A percentile compares a stretch with the other conserved stretches of the same genome.
Evolutionary conservation across 2,329 filamentous ascomycete species (phyloP).

Genomic region (Fusarium nematophilum): DNA sequence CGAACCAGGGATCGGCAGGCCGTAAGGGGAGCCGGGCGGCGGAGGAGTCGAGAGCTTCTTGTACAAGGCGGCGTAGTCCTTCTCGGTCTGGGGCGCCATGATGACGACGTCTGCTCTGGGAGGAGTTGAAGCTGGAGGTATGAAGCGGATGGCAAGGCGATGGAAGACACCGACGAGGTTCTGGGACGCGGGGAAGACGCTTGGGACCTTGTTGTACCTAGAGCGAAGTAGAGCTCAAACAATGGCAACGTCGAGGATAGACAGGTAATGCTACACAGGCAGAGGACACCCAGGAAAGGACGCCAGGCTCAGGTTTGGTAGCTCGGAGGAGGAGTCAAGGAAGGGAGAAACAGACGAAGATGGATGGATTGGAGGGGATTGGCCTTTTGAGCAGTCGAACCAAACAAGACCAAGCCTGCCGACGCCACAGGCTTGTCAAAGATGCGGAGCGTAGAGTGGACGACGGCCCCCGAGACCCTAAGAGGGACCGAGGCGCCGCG

Average conservation of each 20-base stretch:
- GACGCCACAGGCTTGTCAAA: conserved; percentile 22
- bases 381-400: conserved; percentile 31
- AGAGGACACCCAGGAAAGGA: conserved; percentile 2
- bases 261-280: conserved; percentile 26
- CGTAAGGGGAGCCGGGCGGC: conserved; percentile 81
- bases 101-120: conserved; percentile 27
- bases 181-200: conserved; percentile 11
- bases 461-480: conserved; percentile 8
- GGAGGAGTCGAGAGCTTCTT: conserved; percentile 70
- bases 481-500: conserved; percentile 40
- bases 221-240: neutral
- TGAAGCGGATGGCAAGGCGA: conserved; percentile 17
- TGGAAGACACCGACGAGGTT: conserved; percentile 18
- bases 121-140: conserved; percentile 2
- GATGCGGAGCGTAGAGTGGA: too few species aligned
- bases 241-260: conserved; percentile 10
- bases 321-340: conserved; percentile 3
- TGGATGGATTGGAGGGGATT: conserved; percentile 25
- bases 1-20: conserved; percentile 79
- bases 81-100: conserved; percentile 48
- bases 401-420: conserved; percentile 9
- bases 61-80: conserved; percentile 54
- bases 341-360: conserved; percentile 4
- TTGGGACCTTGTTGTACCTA: conserved; percentile 12
- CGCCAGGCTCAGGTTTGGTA: neutral